These are phyloP conservation scores for Ordospora pajunii DNA, from an alignment of 371 early-diverging fungal species.

Conservation along the genomic window DNA sequence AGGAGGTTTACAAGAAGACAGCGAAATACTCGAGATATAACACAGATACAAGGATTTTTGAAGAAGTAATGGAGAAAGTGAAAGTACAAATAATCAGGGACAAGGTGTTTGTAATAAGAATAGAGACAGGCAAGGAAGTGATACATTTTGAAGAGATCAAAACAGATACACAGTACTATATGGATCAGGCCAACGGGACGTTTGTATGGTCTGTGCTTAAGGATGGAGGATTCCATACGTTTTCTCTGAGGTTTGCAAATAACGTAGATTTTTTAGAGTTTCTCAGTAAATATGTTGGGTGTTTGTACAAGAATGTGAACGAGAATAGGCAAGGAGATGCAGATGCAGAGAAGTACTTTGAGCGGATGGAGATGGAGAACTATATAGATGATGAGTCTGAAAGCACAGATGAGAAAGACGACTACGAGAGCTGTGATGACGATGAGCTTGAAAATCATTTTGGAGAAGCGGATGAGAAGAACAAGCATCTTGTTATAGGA, in stretches of 20 bases:
- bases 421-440: background rate
- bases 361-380: conserved; percentile 44
- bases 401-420: conserved; percentile 7
- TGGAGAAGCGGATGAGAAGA: conserved; percentile 36
- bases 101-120: conserved; percentile 31
- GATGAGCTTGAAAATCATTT: conserved; percentile 17
- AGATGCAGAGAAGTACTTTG: conserved; percentile 48
- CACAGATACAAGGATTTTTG: conserved; percentile 1
- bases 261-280: conserved; percentile 56
- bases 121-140: conserved; percentile 53
- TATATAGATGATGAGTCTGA: conserved; percentile 28
- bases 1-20: background rate
- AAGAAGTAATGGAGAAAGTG: background rate
- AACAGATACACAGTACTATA: conserved; percentile 58
- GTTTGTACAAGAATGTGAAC: conserved; percentile 18
- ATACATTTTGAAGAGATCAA: conserved; percentile 56
- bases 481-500: conserved; percentile 54
- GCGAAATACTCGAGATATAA: conserved; percentile 12
- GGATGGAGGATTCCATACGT: conserved; percentile 45
- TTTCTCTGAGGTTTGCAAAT: conserved; percentile 49
- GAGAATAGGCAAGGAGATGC: conserved; percentile 27
- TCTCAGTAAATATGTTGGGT: conserved; percentile 47
- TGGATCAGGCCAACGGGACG: conserved; percentile 55
- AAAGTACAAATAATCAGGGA: conserved; percentile 16
- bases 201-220: conserved; percentile 59